These are phyloP conservation scores for Rhynchospora pubera DNA, from an alignment of 176 grass and related monocot species.

Conservation along the genomic window DNA sequence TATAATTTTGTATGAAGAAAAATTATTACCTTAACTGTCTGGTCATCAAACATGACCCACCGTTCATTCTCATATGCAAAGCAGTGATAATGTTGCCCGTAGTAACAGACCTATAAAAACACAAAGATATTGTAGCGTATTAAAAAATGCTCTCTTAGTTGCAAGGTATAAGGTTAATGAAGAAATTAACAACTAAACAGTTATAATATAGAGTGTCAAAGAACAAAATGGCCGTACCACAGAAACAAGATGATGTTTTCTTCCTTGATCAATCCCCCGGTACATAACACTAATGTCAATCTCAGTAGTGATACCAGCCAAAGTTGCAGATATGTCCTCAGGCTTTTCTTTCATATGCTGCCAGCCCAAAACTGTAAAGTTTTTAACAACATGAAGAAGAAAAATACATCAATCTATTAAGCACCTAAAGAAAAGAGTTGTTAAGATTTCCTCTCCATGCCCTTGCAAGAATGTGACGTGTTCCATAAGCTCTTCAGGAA, in stretches of 20 bases:
- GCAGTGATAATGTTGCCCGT: constrained; percentile 97
- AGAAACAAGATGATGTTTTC: constrained; percentile 75
- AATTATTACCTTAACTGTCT: constrained; percentile 79
- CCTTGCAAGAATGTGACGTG: background rate
- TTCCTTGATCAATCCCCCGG: constrained; percentile 75
- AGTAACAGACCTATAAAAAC: constrained; percentile 82
- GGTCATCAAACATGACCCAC: constrained; percentile 99
- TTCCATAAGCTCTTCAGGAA: background rate
- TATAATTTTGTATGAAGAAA: background rate
- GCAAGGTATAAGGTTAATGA: background rate
- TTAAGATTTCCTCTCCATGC: background rate
- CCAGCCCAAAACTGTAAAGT: constrained; percentile 84
- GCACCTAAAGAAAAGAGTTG: background rate
- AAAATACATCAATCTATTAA: constrained; percentile 20
- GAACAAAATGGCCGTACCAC: constrained; percentile 49
- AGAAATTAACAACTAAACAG: background rate
- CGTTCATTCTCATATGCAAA: constrained; percentile 85
- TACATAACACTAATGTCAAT: constrained; percentile 82
- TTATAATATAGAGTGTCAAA: background rate
- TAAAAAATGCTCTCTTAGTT: background rate
- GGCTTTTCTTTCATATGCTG: constrained; percentile 87
- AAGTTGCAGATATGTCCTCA: constrained; percentile 90
- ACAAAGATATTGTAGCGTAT: constrained; percentile 5
- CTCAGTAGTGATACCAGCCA: constrained; percentile 75
- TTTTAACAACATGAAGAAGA: background rate